Conservation (phyloP, 2,329 filamentous ascomycete genomes). For the Cytospora leucostoma region DNA sequence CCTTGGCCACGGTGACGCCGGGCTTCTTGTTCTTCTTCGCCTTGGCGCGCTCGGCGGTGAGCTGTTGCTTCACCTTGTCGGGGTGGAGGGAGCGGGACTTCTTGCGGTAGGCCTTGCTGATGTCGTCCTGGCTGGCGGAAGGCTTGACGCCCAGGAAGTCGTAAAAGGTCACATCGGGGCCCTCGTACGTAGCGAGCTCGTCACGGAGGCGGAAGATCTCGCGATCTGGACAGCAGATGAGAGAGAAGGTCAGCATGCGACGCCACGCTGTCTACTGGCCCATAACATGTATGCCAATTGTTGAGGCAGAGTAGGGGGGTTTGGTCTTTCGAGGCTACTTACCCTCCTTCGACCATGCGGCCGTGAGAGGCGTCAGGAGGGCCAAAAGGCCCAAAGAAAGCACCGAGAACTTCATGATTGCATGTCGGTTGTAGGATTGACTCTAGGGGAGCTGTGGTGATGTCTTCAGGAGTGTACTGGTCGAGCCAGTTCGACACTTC, state of each 20-base stretch:
- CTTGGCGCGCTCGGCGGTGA: conserved; percentile 68
- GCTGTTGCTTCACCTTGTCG: conserved; percentile 89
- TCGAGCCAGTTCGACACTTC: not conserved
- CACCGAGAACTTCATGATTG: conserved; percentile 71
- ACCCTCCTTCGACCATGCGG: conserved; percentile 89
- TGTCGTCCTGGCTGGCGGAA: conserved; percentile 77
- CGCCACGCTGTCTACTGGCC: conserved; percentile 14
- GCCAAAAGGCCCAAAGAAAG: conserved; percentile 70
- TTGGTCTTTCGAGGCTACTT: conserved; percentile 34
- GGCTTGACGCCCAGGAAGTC: conserved; percentile 80
- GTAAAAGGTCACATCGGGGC: conserved; percentile 85
- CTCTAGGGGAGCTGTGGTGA: not conserved
- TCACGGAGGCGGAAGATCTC: conserved; percentile 96
- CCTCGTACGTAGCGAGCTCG: conserved; percentile 76
- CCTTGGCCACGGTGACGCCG: conserved; percentile 67
- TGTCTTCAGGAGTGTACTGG: not conserved
- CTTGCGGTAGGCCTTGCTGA: conserved; percentile 93
- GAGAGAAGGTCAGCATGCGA: conserved; percentile 13
- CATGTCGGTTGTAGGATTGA: conserved; percentile 36
- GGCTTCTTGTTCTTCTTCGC: conserved; percentile 56
- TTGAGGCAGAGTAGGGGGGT: not conserved
- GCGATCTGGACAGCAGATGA: conserved; percentile 63
- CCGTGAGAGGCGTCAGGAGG: conserved; percentile 65
- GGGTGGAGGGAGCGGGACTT: conserved; percentile 82
- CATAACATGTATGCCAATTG: not conserved